Conservation (phyloP, 106 monocot genomes). For the Iris macrosiphon region DNA sequence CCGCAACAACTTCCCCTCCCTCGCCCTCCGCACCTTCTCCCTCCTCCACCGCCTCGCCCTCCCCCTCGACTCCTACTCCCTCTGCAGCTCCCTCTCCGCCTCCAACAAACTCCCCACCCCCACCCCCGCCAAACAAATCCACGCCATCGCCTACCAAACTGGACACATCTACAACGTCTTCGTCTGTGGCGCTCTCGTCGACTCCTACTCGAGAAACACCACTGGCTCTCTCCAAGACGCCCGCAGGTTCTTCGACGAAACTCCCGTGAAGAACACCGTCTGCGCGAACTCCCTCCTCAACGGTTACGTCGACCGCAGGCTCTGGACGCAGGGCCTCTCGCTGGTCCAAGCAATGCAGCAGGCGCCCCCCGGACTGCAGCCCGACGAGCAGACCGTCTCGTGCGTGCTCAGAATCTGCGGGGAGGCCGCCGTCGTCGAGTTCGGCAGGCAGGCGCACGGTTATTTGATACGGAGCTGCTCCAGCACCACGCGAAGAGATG, state of each 20-base stretch:
- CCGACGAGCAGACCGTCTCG: constrained; percentile 37
- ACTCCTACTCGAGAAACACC: constrained; percentile 33
- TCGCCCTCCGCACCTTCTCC: constrained; percentile 28
- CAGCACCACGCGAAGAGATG: constrained; percentile 20
- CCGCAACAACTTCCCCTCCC: constrained; percentile 17
- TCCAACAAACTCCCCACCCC: constrained; percentile 8
- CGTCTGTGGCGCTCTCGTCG: constrained; percentile 44
- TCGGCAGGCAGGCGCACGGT: constrained; percentile 50
- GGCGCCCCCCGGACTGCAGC: constrained; percentile 17
- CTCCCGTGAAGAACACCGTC: constrained; percentile 32
- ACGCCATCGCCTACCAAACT: constrained; percentile 24
- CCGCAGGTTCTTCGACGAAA: constrained; percentile 44
- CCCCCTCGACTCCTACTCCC: constrained; percentile 37
- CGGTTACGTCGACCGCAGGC: constrained; percentile 27
- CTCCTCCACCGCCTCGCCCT: constrained; percentile 22
- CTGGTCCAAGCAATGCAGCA: constrained; percentile 19
- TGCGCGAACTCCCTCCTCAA: constrained; percentile 45
- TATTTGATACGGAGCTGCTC: constrained; percentile 17
- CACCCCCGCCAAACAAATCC: constrained; percentile 20
- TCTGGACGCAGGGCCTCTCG: constrained; percentile 23
- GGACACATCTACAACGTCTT: constrained; percentile 41
- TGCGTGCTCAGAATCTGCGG: constrained; percentile 37
- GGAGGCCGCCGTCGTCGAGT: constrained; percentile 16
- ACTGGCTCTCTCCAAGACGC: constrained; percentile 10
- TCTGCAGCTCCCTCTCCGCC: constrained; percentile 40